Conservation (phyloP, 2,329 filamentous ascomycete species). For the Elsinoe arachidis region DNA sequence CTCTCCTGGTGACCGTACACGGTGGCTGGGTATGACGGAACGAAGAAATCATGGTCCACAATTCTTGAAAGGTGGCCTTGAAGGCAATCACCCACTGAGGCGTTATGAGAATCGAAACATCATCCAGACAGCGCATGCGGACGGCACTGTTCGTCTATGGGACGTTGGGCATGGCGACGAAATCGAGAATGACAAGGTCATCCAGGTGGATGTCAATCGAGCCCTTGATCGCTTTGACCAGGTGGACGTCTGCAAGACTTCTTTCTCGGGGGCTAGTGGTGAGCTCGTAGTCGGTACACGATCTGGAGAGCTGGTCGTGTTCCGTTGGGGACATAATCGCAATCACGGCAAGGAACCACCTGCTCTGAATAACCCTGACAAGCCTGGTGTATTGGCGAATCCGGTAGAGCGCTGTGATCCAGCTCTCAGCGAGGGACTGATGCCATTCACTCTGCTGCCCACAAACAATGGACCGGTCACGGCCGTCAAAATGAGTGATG, state of each 20-base stretch:
- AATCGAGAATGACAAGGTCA: slow-evolving; percentile 71
- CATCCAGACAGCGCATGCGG: slow-evolving; percentile 77
- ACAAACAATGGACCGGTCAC: slow-evolving; percentile 76
- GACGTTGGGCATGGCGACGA: slow-evolving; percentile 87
- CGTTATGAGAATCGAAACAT: slow-evolving; percentile 77
- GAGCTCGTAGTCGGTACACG: slow-evolving; percentile 77
- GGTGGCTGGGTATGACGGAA: slow-evolving; percentile 89
- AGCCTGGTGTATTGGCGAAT: slow-evolving; percentile 52
- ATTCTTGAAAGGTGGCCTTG: slow-evolving; percentile 70
- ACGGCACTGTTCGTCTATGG: slow-evolving; percentile 87
- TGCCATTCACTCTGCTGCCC: slow-evolving; percentile 73
- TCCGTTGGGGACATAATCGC: slow-evolving; percentile 77
- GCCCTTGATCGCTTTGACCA: slow-evolving; percentile 72
- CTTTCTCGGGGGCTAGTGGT: slow-evolving; percentile 68
- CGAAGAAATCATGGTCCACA: slow-evolving; percentile 68
- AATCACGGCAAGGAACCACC: slow-evolving; percentile 57
- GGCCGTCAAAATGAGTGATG: slow-evolving; percentile 74
- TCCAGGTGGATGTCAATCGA: slow-evolving; percentile 81
- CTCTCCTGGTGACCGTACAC: slow-evolving; percentile 64
- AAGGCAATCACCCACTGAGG: slow-evolving; percentile 59
- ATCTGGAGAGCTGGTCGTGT: slow-evolving; percentile 78
- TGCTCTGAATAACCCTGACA: slow-evolving; percentile 40
- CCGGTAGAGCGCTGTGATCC: slow-evolving; percentile 66
- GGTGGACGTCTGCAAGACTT: slow-evolving; percentile 69
- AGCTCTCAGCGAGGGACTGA: slow-evolving; percentile 64